Base-by-base conservation (phyloP, 495 filamentous ascomycete species). In the Pseudotulostoma volvatum region DNA sequence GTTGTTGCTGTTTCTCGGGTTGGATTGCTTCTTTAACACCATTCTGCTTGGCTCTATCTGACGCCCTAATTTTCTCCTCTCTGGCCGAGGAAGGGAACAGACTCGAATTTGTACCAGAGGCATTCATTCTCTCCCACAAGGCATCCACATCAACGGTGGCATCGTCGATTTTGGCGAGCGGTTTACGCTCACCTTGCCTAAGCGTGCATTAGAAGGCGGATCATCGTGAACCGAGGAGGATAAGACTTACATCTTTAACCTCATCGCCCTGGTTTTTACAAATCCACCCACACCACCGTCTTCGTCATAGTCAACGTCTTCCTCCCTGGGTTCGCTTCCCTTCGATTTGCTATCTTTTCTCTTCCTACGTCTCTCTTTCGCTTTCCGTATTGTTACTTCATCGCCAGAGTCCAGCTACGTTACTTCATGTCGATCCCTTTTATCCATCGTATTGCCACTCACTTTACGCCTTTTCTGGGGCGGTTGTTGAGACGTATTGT, bases 101-200 rank as follows among this genome's bases (percentile, higher is more conserved):
- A 16, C 49, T 51, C 17, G 43, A 7, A 0, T 47, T 35, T 14
- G 36, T 43, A n/a, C 52, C 49, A 8, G 60, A 50, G 5, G 70
- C 59, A 16, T 71, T 77, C 82, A 97, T 83, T 47, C 74, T 68
- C 19, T 68, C 71, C 90, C 90, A 97, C 11, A 96, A 49, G 8
- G 75, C 75, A 43, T 96, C 79, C n/a, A 97, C 81, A 51, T 97
- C 82, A 34, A 90, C 61, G 8, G 87, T 93, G 7, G 79, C 77
- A 2, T 74, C 79, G 3, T 76, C 76, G 31, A 66, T 73, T 38
- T 59, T 67, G 4, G 72, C 66, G 21, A 76, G 57, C n/a, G 69
- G 56, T 60, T 73, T 77, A 34, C 67, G 71, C 49, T 81, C 73
- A 54, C 71, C 67, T 44, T 74, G 70, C 53, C 76, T 85, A 50